A percentile compares a stretch with the other conserved stretches of the same genome.
Evolutionary conservation across 345 rosid genomes (phyloP).

Genomic region (Euphorbia peplus): DNA sequence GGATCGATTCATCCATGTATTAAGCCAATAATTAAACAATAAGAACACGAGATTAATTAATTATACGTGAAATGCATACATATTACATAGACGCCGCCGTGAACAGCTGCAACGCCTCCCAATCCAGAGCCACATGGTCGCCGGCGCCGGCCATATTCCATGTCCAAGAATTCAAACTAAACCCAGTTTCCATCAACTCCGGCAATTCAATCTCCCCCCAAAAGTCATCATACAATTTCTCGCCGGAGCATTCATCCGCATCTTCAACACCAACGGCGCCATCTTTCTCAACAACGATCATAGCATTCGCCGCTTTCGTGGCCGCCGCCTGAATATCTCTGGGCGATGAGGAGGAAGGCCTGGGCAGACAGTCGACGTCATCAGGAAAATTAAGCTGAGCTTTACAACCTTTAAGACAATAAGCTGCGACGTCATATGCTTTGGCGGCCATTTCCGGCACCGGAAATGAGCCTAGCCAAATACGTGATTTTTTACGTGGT

Average conservation of each 20-base stretch:
- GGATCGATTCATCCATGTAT: too few relatives aligned
- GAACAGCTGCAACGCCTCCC: constrained; percentile 38
- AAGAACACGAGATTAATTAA: too few relatives aligned
- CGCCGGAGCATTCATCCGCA: not conserved
- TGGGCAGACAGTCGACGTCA: constrained; percentile 55
- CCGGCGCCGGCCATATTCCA: constrained; percentile 29
- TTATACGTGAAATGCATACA: not conserved
- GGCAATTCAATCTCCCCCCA: constrained; percentile 82
- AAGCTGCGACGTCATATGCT: constrained; percentile 81
- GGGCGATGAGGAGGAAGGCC: constrained; percentile 52
- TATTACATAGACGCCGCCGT: constrained; percentile 46
- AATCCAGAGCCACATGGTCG: constrained; percentile 53
- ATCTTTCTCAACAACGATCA: constrained; percentile 26
- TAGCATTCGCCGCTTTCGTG: constrained; percentile 55
- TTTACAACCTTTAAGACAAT: constrained; percentile 63
- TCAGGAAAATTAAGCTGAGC: constrained; percentile 84
- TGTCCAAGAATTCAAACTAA: constrained; percentile 33
- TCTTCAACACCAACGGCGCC: constrained; percentile 10
- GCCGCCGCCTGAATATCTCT: constrained; percentile 80
- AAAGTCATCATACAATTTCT: constrained; percentile 36
- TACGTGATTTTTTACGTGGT: constrained; percentile 77
- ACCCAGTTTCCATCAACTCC: constrained; percentile 41
- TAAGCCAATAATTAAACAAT: too few relatives aligned
- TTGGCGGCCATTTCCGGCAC: constrained; percentile 87
- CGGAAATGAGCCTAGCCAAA: constrained; percentile 85